These are phyloP conservation scores for Berberis thunbergii DNA, from an alignment of 164 flowering plant species.

Conservation along the genomic window DNA sequence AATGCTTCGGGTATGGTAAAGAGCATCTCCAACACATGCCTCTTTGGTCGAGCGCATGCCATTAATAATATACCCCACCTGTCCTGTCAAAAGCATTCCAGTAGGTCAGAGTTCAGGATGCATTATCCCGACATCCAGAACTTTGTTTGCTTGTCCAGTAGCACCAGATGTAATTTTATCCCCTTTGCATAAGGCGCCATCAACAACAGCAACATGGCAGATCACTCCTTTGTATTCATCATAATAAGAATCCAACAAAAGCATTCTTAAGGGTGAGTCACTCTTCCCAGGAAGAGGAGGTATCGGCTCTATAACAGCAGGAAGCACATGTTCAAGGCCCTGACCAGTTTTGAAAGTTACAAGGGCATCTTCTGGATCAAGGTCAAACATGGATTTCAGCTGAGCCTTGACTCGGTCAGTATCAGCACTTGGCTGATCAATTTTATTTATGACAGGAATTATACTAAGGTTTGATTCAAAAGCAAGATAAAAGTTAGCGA, in stretches of 20 bases:
- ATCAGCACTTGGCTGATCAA: slow-evolving; percentile 97
- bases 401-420: slow-evolving; percentile 92
- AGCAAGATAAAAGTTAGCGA: slow-evolving; percentile 94
- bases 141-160: slow-evolving; percentile 75
- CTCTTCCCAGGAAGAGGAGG: slow-evolving; percentile 87
- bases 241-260: slow-evolving; percentile 88
- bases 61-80: slow-evolving; percentile 87
- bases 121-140: slow-evolving; percentile 85
- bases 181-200: slow-evolving; percentile 78
- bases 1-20: slow-evolving; percentile 35
- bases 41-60: slow-evolving; percentile 98
- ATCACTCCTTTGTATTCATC: slow-evolving; percentile 96
- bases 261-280: slow-evolving; percentile 65
- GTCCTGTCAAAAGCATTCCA: slow-evolving; percentile 84
- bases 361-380: slow-evolving; percentile 65
- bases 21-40: slow-evolving; percentile 93
- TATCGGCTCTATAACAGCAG: slow-evolving; percentile 85
- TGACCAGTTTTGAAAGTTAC: slow-evolving; percentile 90
- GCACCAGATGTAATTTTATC: slow-evolving; percentile 84
- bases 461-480: slow-evolving; percentile 83
- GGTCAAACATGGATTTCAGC: slow-evolving; percentile 88
- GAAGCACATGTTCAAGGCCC: slow-evolving; percentile 92
- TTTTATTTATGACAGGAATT: slow-evolving; percentile 86
- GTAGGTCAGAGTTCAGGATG: slow-evolving; percentile 88
- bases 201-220: slow-evolving; percentile 97